Evolutionary conservation across 2,329 filamentous ascomycete genomes (phyloP).

Genomic region (Fusarium drepaniforme): DNA sequence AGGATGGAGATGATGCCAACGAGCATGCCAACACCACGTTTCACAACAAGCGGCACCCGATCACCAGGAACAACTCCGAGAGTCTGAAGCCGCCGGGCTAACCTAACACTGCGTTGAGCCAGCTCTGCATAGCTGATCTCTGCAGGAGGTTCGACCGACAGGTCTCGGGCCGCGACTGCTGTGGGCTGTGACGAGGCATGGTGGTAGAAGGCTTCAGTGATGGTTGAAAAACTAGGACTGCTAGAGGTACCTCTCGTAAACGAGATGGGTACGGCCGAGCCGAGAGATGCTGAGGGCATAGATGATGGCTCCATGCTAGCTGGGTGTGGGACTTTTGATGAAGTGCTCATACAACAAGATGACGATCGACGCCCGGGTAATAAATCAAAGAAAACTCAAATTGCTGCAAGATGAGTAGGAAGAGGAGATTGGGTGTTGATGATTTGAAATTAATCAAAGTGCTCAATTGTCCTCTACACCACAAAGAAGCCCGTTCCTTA

Average conservation of each 20-base stretch:
- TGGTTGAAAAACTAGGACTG: constrained; percentile 44
- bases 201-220: constrained; percentile 53
- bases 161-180: constrained; percentile 53
- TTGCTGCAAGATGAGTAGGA: background rate
- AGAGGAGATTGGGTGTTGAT: constrained; percentile 14
- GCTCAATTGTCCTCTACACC: constrained; percentile 18
- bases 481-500: constrained; percentile 30
- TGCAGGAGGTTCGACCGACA: constrained; percentile 44
- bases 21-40: constrained; percentile 67
- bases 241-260: constrained; percentile 36
- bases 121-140: constrained; percentile 61
- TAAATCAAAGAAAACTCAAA: constrained; percentile 27
- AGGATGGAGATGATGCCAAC: constrained; percentile 67
- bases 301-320: constrained; percentile 25
- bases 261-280: constrained; percentile 30
- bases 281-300: constrained; percentile 1
- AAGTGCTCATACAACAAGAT: constrained; percentile 17
- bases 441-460: constrained; percentile 34
- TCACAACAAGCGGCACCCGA: constrained; percentile 66
- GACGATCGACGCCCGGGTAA: constrained; percentile 30
- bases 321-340: constrained; percentile 12
- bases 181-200: constrained; percentile 53
- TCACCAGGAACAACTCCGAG: constrained; percentile 59
- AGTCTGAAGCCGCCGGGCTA: constrained; percentile 54
- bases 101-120: constrained; percentile 47